These are phyloP conservation scores for Entomortierella chlamydospora DNA, from an alignment of 192 early-diverging fungal species.

Conservation along the genomic window DNA sequence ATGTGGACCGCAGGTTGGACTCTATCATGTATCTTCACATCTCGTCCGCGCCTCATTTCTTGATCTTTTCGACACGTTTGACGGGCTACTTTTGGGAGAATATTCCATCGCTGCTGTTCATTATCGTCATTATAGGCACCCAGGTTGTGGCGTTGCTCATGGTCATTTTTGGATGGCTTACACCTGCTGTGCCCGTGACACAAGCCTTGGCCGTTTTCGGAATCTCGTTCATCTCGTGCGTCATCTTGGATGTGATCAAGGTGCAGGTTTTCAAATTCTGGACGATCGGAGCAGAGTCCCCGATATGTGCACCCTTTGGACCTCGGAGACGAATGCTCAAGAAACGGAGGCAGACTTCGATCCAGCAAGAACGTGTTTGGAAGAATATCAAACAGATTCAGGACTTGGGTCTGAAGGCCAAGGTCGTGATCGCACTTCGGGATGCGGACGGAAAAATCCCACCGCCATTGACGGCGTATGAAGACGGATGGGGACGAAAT, in stretches of 20 bases:
- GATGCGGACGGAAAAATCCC: constrained; percentile 20
- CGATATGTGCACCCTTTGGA: constrained; percentile 19
- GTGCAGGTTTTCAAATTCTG: constrained; percentile 86
- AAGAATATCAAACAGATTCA: constrained; percentile 2
- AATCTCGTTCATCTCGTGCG: constrained; percentile 82
- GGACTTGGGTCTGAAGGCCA: constrained; percentile 10
- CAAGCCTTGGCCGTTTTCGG: constrained; percentile 83
- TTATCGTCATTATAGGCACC: constrained; percentile 82
- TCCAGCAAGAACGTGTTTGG: constrained; percentile 37
- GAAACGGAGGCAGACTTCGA: constrained; percentile 16
- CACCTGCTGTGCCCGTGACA: constrained; percentile 67
- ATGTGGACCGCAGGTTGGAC: constrained; percentile 64
- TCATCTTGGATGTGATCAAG: constrained; percentile 92
- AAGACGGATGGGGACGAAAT: constrained; percentile 28
- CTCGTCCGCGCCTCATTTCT: constrained; percentile 89
- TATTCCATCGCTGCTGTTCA: constrained; percentile 80
- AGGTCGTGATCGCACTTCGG: constrained; percentile 16
- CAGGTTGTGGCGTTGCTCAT: constrained; percentile 91
- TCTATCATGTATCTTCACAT: constrained; percentile 95
- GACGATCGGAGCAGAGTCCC: constrained; percentile 71
- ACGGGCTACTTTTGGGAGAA: constrained; percentile 88
- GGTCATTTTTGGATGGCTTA: constrained; percentile 71
- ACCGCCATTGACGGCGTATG: constrained; percentile 14
- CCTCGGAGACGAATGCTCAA: constrained; percentile 23
- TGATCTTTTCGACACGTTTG: constrained; percentile 92